Base-by-base conservation (phyloP, 1,139 yeast species). In the Scheffersomyces segobiensis region DNA sequence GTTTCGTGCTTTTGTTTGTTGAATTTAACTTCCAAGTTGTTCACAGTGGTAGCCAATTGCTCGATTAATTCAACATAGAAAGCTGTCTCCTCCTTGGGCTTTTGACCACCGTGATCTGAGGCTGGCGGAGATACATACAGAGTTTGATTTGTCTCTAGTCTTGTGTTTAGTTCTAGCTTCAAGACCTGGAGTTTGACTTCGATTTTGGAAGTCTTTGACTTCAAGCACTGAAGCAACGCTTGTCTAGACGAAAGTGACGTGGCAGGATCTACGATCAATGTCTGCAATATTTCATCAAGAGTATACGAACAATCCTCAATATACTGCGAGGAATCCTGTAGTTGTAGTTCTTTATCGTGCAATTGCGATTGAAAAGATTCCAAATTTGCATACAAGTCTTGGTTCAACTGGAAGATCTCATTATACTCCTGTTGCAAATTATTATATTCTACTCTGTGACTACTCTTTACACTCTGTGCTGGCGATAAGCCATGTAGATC, bases 321-420 rank as follows among this genome's bases (percentile, higher is more conserved):
- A 22, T 58, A 63, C 22, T 61, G 61, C 22, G 67, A 64, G 18
- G 66, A 52, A 21, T 65, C 60, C 5, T 60, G 60, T 1, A 74
- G 53, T 32, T 63, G 65, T 4, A 50, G 53, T 46, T 78, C 78
- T 57, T 76, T 72, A 19, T 68, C 67, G 24, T 68, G 67, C 17
- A 75, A 59, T 53, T 72, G 72, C n/a, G 63, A 57, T 57, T 79
- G 77, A 59, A 76, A 77, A 1, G 65, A 66, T 59, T 78, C 82
- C 50, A 80, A 67, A 57, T 69, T 79, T 14, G 68, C 65, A 59
- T 77, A 76, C 52, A 80, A 67, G 54, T 80, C 83, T 56, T 79
- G 76, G 58, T 80, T 78, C 42, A 80, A 67, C 32, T 70, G 68
- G 59, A 68, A 71, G 4, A 77, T 67, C 56, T 79, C 83, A 52